Base-by-base conservation (phyloP, 2,329 filamentous ascomycete genomes). In the Aspergillus sclerotialis region DNA sequence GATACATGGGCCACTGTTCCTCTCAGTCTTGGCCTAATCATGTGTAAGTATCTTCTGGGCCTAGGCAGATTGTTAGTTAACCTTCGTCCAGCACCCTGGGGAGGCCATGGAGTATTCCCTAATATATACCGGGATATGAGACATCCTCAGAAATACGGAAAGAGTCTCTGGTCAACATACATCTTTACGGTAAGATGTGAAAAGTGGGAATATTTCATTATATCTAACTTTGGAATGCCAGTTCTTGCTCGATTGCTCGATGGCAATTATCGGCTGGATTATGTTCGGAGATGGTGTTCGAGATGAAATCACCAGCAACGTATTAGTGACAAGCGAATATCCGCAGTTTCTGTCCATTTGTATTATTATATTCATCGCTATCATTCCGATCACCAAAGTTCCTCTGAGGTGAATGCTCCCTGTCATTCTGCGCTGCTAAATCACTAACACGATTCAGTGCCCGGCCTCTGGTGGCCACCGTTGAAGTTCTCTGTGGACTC, bases 331-430 rank as follows among this genome's bases (percentile, higher is more conserved):
- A 1, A 62, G 72, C 5, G 82, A 81, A 35, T 95, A 94, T 55
- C 86, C 90, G 1, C 66, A 75, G 9, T 72, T 68, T 1, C 62
- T 94, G 26, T 86, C 80, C n/a, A 64, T 90, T 30, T 69, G 90
- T 46, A 83, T 95, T 59, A 87, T 87, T 44, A 69, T 85, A 42
- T 90, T 89, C 59, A 84, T 96, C 48, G 83, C 83, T 53, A 88
- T 95, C 55, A 94, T 96, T 44, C 92, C 90, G 1, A 68, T 98
- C 33, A 95, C 90, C 23, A 98, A 98, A 63, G 80, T 95, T n/a
- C 88, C 89, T 0, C 70, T 95, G 23, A 93, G 89, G 60, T 72
- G 56, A 57, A 60, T 58, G 5, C n/a, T 15, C 10, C 9, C 17
- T 14, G 18, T 19, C 17, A 10, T 12, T 32, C 19, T 16, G 12